Evolutionary conservation across 2,329 filamentous ascomycete species (phyloP).

Genomic region (Aspergillus tubingensis): DNA sequence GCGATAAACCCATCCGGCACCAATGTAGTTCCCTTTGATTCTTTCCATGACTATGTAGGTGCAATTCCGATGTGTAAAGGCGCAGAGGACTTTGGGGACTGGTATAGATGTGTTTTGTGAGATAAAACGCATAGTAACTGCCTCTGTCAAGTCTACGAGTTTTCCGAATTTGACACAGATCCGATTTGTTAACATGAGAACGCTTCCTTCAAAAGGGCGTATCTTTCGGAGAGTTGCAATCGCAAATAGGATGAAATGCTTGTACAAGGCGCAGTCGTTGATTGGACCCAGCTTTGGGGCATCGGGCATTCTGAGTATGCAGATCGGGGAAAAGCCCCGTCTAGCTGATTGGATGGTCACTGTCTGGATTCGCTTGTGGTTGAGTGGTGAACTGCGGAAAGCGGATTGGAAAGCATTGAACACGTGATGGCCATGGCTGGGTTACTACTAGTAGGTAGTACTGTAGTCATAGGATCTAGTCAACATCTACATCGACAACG

Average conservation of each 20-base stretch:
- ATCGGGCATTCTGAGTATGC: too few species aligned
- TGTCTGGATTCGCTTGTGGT: too few species aligned
- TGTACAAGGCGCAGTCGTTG: conserved; percentile 21
- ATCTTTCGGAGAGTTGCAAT: conserved; percentile 24
- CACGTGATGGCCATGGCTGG: too few species aligned
- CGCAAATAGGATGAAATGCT: conserved; percentile 24
- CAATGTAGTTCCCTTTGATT: conserved; percentile 41
- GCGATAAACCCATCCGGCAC: conserved; percentile 31
- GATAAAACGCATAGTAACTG: conserved; percentile 39
- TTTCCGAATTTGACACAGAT: conserved; percentile 39
- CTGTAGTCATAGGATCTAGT: too few species aligned
- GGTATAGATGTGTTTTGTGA: conserved; percentile 41
- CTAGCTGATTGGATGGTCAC: too few species aligned
- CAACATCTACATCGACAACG: too few species aligned
- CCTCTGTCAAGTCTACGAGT: conserved; percentile 33
- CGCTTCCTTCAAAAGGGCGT: conserved; percentile 25
- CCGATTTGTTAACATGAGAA: conserved; percentile 31
- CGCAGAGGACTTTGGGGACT: conserved; percentile 40
- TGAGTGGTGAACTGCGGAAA: too few species aligned
- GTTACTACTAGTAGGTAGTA: too few species aligned
- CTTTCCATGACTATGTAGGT: conserved; percentile 47
- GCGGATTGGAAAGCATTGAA: too few species aligned
- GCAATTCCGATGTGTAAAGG: conserved; percentile 32
- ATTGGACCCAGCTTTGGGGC: not conserved
- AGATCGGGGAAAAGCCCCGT: too few species aligned